Base-by-base conservation (phyloP, 306 rosid species). In the Rosa multiflora region DNA sequence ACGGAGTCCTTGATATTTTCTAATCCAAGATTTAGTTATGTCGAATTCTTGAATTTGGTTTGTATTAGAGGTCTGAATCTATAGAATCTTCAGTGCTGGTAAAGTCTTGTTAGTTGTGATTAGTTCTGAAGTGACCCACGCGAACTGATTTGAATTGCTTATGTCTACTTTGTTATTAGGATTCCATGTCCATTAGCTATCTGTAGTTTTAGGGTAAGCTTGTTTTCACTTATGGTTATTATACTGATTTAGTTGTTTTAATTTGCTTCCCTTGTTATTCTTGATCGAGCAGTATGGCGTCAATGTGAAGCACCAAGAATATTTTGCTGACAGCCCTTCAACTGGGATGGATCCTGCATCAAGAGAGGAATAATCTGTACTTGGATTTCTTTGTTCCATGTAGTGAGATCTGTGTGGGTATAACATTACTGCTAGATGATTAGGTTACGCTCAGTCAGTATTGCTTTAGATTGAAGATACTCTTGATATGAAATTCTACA, bases 291-390 rank as follows among this genome's bases (percentile, higher is more conserved):
- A 87, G 88, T 63, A 78, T 8, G 87, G 97, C 8, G 94, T 93
- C 67, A 95, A 95, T 76, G 91, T 95, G 76, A 91, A 88, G 91
- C 98, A 95, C 83, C 97, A 95, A 87, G 99, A 95, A 64, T 95
- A 95, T 88, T 95, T 91, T 83, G 99, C 99, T 6, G 99, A 95
- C 76, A 88, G 93, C 87, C 97, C 98, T 79, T 89, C 94, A 44
- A 84, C 96, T 39, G 98, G 95, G 64, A 78, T 81, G 86, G 99
- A 95, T 81, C 96, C 97, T 79, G 92, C 96, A n/a, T 76, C 96
- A 44, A 87, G 97, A 82, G 99, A 95, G 40, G 99, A 95, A 87
- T 95, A 89, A 94, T 61, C 29, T 47, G 69, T 11, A n/a, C 47
- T 43, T 37, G 67, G 29, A 56, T 59, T 82, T 43, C 51, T 46